Evolutionary conservation across 176 grass and related monocot species (phyloP).

Genomic region (Triticum turgidum): DNA sequence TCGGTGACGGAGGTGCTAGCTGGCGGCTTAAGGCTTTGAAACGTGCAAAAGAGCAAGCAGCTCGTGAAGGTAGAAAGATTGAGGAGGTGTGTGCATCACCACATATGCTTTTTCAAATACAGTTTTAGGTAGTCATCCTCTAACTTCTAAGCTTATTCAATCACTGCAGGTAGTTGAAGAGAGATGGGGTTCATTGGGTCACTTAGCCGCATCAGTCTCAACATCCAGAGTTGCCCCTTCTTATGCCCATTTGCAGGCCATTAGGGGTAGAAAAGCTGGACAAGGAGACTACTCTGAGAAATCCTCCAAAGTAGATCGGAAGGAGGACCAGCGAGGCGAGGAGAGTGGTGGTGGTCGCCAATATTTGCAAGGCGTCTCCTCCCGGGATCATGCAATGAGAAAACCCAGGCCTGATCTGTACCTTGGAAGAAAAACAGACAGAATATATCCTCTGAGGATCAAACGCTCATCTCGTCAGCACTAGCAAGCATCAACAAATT

Average conservation of each 20-base stretch:
- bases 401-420: constrained; percentile 72
- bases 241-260: constrained; percentile 78
- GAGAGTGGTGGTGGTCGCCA: constrained; percentile 39
- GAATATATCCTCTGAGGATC: constrained; percentile 73
- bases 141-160: neutral
- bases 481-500: constrained; percentile 79
- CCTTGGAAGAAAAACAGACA: constrained; percentile 71
- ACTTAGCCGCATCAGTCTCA: constrained; percentile 75
- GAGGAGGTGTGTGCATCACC: constrained; percentile 52
- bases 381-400: constrained; percentile 71
- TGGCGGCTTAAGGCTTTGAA: constrained; percentile 98
- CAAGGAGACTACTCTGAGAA: constrained; percentile 46
- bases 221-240: constrained; percentile 55
- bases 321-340: constrained; percentile 24
- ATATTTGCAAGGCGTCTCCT: constrained; percentile 76
- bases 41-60: constrained; percentile 95
- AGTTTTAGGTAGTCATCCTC: neutral
- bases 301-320: constrained; percentile 20
- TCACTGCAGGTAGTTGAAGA: constrained; percentile 67
- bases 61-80: constrained; percentile 71
- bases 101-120: neutral
- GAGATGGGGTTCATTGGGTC: constrained; percentile 80
- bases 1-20: constrained; percentile 96
- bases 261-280: constrained; percentile 66
- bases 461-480: constrained; percentile 61